Conservation (phyloP, 2,329 filamentous ascomycete genomes). For the Alternaria arbusti region DNA sequence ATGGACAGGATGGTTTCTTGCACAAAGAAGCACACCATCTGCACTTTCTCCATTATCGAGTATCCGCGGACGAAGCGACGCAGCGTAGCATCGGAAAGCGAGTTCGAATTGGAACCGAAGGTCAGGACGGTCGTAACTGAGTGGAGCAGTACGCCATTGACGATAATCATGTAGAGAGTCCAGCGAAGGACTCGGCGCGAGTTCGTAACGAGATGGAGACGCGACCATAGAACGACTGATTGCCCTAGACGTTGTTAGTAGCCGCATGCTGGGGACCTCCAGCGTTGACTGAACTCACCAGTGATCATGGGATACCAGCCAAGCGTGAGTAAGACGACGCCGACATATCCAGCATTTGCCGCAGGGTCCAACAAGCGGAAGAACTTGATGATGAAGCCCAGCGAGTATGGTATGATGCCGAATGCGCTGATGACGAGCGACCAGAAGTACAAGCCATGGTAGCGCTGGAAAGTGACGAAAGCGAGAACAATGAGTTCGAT, state of each 20-base stretch:
- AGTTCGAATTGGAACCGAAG: constrained; percentile 57
- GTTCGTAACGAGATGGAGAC: constrained; percentile 65
- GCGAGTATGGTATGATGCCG: constrained; percentile 55
- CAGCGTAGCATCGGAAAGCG: constrained; percentile 24
- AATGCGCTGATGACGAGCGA: constrained; percentile 52
- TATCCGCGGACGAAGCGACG: constrained; percentile 45
- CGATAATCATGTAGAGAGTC: constrained; percentile 64
- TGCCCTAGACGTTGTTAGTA: constrained; percentile 52
- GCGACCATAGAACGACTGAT: constrained; percentile 67
- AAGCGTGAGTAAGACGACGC: constrained; percentile 55
- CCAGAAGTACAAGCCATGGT: constrained; percentile 59
- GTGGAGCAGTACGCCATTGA: constrained; percentile 61
- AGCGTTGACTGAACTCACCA: constrained; percentile 15
- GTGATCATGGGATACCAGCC: constrained; percentile 68
- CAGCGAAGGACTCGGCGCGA: constrained; percentile 57
- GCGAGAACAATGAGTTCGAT: constrained; percentile 56
- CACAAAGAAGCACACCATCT: constrained; percentile 53
- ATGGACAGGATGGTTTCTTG: constrained; percentile 50
- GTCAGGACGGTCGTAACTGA: constrained; percentile 62
- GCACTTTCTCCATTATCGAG: constrained; percentile 54
- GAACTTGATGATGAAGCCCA: constrained; percentile 57
- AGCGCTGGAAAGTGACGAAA: constrained; percentile 56
- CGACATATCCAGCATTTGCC: constrained; percentile 39
- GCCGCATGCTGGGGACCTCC: background rate
- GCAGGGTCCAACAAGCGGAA: constrained; percentile 40